Conservation (phyloP, 257 asterid genomes). For the Salvia hispanica region DNA sequence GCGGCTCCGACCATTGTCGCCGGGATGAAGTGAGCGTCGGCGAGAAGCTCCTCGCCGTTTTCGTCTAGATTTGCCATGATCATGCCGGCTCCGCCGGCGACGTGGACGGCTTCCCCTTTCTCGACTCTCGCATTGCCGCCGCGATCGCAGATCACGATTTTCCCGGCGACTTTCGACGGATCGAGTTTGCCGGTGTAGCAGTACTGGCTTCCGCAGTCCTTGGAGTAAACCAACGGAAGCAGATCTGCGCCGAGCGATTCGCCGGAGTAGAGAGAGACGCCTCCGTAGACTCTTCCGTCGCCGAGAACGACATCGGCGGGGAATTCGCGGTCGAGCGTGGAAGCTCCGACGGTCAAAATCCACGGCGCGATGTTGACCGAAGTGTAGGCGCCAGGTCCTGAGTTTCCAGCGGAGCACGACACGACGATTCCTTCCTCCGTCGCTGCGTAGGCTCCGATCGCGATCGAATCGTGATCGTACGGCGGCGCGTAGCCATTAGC, state of each 20-base stretch:
- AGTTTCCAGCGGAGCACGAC: conserved; percentile 91
- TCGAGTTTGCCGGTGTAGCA: conserved; percentile 73
- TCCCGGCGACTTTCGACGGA: conserved; percentile 63
- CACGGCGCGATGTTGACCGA: conserved; percentile 92
- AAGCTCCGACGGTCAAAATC: conserved; percentile 96
- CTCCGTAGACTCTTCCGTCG: conserved; percentile 57
- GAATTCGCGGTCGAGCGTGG: conserved; percentile 87
- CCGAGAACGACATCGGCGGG: conserved; percentile 88
- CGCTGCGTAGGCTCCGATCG: conserved; percentile 84
- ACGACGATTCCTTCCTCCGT: conserved; percentile 71
- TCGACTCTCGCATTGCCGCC: conserved; percentile 93
- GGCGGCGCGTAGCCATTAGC: conserved; percentile 65
- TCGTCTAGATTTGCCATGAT: conserved; percentile 77
- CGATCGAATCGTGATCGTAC: conserved; percentile 74
- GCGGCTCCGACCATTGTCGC: conserved; percentile 85
- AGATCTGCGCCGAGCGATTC: conserved; percentile 36
- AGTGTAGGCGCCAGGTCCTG: conserved; percentile 68
- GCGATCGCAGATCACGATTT: conserved; percentile 85
- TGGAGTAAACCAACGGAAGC: conserved; percentile 67
- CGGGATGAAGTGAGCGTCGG: conserved; percentile 86
- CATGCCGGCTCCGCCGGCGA: conserved; percentile 87
- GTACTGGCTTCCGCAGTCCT: conserved; percentile 75
- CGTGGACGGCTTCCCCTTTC: conserved; percentile 89
- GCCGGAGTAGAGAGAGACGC: conserved; percentile 86
- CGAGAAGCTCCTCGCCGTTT: conserved; percentile 86